Percentiles rank a stretch among this genome's conserved stretches.
Evolutionary conservation across 805 yeast species (phyloP).

Genomic region (Schizosaccharomyces lindneri): DNA sequence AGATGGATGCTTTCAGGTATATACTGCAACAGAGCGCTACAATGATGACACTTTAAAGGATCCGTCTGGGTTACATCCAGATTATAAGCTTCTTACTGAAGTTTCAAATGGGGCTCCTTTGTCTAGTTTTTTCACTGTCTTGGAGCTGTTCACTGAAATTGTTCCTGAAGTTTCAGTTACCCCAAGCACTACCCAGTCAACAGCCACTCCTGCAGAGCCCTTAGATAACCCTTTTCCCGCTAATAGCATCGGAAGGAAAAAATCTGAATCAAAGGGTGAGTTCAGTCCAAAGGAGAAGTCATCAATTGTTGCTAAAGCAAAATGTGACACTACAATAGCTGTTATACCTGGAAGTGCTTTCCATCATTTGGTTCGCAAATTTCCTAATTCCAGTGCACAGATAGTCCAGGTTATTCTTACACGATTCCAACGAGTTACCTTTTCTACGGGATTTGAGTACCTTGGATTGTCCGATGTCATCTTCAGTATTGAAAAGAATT

Average conservation of each 20-base stretch:
- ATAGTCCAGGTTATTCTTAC: conserved; percentile 81
- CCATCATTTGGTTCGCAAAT: conserved; percentile 38
- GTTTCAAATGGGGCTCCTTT: conserved; percentile 8
- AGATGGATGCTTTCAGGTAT: conserved; percentile 70
- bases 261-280: no score
- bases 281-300: conserved; percentile 7
- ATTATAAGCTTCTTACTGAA: conserved; percentile 10
- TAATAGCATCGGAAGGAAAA: no score
- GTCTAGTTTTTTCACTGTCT: conserved; percentile 43
- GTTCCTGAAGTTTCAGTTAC: conserved; percentile 9
- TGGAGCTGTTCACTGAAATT: conserved; percentile 42
- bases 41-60: neutral
- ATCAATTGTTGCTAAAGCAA: conserved; percentile 49
- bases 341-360: conserved; percentile 76
- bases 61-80: neutral
- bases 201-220: no score
- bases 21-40: conserved; percentile 19
- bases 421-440: conserved; percentile 67
- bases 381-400: conserved; percentile 77
- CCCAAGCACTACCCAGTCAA: neutral
- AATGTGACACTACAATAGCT: conserved; percentile 57
- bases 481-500: conserved; percentile 41
- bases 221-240: no score
- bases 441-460: conserved; percentile 71
- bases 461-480: conserved; percentile 66